These are phyloP conservation scores for Guadua angustifolia DNA, from an alignment of 176 grass and related monocot species.

Conservation along the genomic window DNA sequence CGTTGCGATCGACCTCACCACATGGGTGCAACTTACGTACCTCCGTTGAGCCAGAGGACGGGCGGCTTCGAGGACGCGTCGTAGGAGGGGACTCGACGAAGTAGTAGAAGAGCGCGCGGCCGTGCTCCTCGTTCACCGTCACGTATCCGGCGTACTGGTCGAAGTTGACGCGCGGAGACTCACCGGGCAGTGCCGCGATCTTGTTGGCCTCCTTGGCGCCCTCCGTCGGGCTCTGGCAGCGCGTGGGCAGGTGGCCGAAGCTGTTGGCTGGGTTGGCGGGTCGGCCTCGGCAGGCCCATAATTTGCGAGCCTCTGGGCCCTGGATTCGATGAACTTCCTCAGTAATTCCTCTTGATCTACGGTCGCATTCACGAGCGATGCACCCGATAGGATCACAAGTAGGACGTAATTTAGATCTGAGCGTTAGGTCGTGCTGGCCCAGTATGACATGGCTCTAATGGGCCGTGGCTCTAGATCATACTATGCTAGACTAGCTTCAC, in stretches of 20 bases:
- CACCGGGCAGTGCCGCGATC: slow-evolving; percentile 59
- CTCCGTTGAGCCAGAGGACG: slow-evolving; percentile 61
- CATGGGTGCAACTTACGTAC: too few relatives aligned
- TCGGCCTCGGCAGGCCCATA: neutral
- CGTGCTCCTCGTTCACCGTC: slow-evolving; percentile 51
- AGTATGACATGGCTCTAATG: too few relatives aligned
- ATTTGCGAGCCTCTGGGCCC: neutral
- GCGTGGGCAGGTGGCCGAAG: slow-evolving; percentile 5
- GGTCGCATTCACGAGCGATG: slow-evolving; percentile 4
- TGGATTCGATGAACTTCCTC: slow-evolving; percentile 29
- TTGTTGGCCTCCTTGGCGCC: slow-evolving; percentile 56
- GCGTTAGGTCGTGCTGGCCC: too few relatives aligned
- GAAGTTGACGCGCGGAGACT: slow-evolving; percentile 58
- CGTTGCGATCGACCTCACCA: too few relatives aligned
- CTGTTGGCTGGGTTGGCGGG: neutral
- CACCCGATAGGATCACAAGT: neutral
- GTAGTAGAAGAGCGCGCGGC: slow-evolving; percentile 73
- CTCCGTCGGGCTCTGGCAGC: slow-evolving; percentile 6
- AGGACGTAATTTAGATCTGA: too few relatives aligned
- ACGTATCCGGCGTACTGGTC: slow-evolving; percentile 64
- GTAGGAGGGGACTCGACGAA: slow-evolving; percentile 58
- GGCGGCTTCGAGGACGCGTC: slow-evolving; percentile 52
- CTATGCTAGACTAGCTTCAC: too few relatives aligned
- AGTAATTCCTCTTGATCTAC: slow-evolving; percentile 39
- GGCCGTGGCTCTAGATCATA: too few relatives aligned